A percentile compares a stretch with the other conserved stretches of the same genome.
Evolutionary conservation across 2,329 filamentous ascomycete genomes (phyloP).

Genomic region (Hymenoscyphus infarciens): DNA sequence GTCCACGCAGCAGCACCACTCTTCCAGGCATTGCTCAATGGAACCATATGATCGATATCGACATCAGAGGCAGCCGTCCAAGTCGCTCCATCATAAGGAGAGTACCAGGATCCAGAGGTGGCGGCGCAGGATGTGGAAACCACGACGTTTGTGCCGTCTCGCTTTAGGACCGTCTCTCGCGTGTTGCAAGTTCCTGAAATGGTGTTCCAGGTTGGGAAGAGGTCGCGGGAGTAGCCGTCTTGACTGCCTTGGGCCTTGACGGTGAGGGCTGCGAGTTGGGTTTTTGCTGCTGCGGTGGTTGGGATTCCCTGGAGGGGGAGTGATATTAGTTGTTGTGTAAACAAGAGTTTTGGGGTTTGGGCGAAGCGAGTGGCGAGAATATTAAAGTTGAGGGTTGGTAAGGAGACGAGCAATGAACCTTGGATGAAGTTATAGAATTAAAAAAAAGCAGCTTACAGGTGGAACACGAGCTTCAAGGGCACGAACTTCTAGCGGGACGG

Average conservation of each 20-base stretch:
- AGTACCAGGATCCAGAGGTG: constrained; percentile 65
- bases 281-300: constrained; percentile 51
- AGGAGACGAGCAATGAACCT: not conserved
- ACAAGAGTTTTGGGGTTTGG: not conserved
- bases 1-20: constrained; percentile 73
- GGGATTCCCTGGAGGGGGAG: constrained; percentile 46
- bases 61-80: constrained; percentile 68
- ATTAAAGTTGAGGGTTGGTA: not conserved
- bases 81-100: constrained; percentile 68
- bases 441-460: not conserved
- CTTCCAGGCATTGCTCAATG: constrained; percentile 78
- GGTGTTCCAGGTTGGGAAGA: constrained; percentile 71
- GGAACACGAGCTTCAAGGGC: not conserved
- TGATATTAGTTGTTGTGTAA: not conserved
- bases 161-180: constrained; percentile 66
- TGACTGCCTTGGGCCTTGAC: constrained; percentile 54
- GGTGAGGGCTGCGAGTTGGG: constrained; percentile 54
- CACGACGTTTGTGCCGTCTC: constrained; percentile 65
- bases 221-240: constrained; percentile 58
- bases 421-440: not conserved
- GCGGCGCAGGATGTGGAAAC: constrained; percentile 57
- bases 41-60: constrained; percentile 82
- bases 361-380: not conserved
- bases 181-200: constrained; percentile 67
- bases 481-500: constrained; percentile 5